phyloP scores from a whole-genome alignment of 129 eudicot species.

The Gnaphalium uliginosum region DNA sequence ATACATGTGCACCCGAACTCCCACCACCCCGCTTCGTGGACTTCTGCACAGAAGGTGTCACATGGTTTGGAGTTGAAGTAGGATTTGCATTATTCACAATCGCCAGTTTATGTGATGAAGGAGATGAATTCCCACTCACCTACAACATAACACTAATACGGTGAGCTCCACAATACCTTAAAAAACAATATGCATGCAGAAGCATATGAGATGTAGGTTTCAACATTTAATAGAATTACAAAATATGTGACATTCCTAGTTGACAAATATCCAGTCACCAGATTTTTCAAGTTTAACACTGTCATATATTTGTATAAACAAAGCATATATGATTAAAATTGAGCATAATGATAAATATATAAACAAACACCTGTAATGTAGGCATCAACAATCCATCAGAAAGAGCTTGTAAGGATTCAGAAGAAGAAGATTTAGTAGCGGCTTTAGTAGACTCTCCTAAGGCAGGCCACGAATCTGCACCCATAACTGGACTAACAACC shows the following conservation, averaged over 20 bases:
- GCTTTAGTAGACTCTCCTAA: conserved; percentile 64
- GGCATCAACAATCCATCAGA: conserved; percentile 44
- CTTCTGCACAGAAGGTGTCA: conserved; percentile 50
- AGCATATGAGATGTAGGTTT: not conserved
- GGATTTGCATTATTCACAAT: conserved; percentile 38
- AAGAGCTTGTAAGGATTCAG: conserved; percentile 44
- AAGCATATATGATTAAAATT: not conserved
- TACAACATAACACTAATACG: conserved; percentile 2
- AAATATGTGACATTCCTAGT: not conserved
- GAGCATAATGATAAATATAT: not conserved
- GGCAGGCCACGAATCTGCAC: conserved; percentile 82
- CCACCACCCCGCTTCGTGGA: conserved; percentile 61
- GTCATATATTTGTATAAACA: not conserved
- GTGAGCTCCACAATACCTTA: not conserved
- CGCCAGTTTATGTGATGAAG: conserved; percentile 44
- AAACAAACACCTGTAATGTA: conserved; percentile 41
- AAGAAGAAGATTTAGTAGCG: conserved; percentile 49
- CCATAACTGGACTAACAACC: conserved; percentile 61
- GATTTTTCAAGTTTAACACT: not conserved
- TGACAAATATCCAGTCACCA: not conserved
- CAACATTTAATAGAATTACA: not conserved
- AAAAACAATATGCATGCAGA: not conserved
- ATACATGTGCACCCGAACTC: conserved; percentile 33
- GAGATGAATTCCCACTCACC: conserved; percentile 45
- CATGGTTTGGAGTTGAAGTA: conserved; percentile 46